phyloP scores from a whole-genome alignment of 2,329 filamentous ascomycete species.

The Epichloe sylvatica region DNA sequence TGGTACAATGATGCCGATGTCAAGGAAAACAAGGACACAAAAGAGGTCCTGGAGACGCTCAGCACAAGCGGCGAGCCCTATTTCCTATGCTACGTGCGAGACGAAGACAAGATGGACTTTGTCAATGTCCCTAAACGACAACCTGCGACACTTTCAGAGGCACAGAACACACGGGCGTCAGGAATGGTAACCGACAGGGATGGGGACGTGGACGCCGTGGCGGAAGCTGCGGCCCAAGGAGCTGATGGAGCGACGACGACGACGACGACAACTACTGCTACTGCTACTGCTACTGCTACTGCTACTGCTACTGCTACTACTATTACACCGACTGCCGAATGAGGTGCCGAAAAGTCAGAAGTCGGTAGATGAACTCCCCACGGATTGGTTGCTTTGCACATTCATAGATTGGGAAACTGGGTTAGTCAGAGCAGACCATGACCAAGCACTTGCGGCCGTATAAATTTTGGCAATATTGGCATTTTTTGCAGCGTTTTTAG shows the following conservation, averaged over 20 bases:
- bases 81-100: constrained; percentile 70
- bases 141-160: constrained; percentile 8
- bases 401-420: too few species aligned
- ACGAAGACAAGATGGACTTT: constrained; percentile 43
- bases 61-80: constrained; percentile 63
- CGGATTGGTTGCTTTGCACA: too few species aligned
- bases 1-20: constrained; percentile 89
- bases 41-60: constrained; percentile 55
- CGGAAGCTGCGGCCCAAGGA: neutral
- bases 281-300: neutral
- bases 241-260: neutral
- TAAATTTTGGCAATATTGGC: too few species aligned
- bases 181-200: constrained; percentile 11
- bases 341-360: neutral
- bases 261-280: neutral
- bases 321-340: neutral
- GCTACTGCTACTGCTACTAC: neutral
- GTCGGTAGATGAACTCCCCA: neutral
- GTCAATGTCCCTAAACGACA: constrained; percentile 32
- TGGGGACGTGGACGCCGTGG: constrained; percentile 11
- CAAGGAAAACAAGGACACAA: constrained; percentile 48
- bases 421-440: too few species aligned
- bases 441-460: too few species aligned
- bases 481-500: too few species aligned
- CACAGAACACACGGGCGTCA: constrained; percentile 2